Conservation (phyloP, 768 basidiomycete genomes). For the Mycena pura region DNA sequence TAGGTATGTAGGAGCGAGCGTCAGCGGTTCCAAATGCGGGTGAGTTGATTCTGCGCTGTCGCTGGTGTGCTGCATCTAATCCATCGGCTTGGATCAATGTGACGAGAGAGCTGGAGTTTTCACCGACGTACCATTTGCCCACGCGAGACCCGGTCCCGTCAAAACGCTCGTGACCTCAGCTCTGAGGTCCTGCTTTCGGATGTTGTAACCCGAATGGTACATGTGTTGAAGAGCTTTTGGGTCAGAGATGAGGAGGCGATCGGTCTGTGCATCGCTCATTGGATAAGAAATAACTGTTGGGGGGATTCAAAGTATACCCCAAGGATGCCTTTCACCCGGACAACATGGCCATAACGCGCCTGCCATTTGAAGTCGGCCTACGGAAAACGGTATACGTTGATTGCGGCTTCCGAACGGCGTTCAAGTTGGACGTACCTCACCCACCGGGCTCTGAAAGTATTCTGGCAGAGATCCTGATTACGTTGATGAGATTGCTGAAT, state of each 20-base stretch:
- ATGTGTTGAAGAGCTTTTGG: conserved; percentile 63
- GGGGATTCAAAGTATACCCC: background rate
- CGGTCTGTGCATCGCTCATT: conserved; percentile 45
- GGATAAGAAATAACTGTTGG: background rate
- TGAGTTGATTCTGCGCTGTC: conserved; percentile 60
- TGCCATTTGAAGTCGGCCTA: conserved; percentile 61
- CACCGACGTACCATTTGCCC: conserved; percentile 55
- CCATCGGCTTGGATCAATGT: too few relatives aligned
- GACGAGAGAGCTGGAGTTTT: too few relatives aligned
- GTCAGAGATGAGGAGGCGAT: conserved; percentile 60
- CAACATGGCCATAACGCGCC: conserved; percentile 54
- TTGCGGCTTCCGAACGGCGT: background rate
- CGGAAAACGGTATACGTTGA: background rate
- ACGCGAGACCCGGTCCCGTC: conserved; percentile 59
- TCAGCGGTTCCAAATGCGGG: conserved; percentile 62
- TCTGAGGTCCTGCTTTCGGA: conserved; percentile 57
- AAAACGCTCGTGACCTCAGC: conserved; percentile 56
- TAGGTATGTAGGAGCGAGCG: conserved; percentile 54
- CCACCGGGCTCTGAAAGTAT: conserved; percentile 58
- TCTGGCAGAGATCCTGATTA: conserved; percentile 55
- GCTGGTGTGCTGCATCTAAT: conserved; percentile 53
- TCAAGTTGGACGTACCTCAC: conserved; percentile 28
- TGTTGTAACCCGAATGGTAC: conserved; percentile 51
- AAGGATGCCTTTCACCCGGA: conserved; percentile 53
- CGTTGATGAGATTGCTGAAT: background rate